These are phyloP conservation scores for Eudorina sp. DNA, from an alignment of 139 green algal genomes.

Conservation along the genomic window DNA sequence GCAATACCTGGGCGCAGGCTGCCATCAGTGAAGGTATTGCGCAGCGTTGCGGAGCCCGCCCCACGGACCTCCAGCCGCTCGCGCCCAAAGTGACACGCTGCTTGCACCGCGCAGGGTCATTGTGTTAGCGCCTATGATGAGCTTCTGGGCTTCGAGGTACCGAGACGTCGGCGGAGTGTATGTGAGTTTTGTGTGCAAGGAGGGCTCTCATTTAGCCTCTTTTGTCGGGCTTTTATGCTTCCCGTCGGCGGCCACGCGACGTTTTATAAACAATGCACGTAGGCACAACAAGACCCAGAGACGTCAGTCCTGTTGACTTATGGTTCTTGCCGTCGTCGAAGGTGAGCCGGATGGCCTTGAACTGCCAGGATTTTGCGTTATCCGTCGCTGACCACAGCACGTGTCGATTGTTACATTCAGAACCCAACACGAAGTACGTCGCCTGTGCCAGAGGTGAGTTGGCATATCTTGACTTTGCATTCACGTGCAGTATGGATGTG, in stretches of 20 bases:
- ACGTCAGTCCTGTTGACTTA: neutral
- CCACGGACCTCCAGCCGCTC: neutral
- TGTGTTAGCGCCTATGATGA: conserved; percentile 10
- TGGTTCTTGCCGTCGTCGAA: conserved; percentile 35
- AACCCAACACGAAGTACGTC: neutral
- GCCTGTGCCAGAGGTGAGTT: neutral
- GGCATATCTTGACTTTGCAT: too few species aligned
- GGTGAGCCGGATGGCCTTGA: neutral
- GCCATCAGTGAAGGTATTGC: neutral
- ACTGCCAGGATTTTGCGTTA: neutral
- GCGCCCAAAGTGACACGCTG: neutral
- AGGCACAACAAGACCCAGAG: conserved; percentile 19
- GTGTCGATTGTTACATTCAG: neutral
- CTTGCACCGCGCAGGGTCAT: neutral
- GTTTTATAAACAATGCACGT: too few species aligned
- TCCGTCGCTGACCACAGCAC: too few species aligned
- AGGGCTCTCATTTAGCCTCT: neutral
- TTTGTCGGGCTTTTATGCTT: neutral
- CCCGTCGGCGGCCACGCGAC: too few species aligned
- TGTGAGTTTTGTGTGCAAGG: neutral
- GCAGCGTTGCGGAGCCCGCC: neutral
- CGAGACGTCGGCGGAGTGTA: neutral
- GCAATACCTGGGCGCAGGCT: neutral
- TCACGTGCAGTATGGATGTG: too few species aligned
- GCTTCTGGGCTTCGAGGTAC: conserved; percentile 19